Percentiles rank a stretch among this genome's conserved stretches.
Conservation (phyloP, 805 yeast genomes). For the Starmerella powellii region DNA sequence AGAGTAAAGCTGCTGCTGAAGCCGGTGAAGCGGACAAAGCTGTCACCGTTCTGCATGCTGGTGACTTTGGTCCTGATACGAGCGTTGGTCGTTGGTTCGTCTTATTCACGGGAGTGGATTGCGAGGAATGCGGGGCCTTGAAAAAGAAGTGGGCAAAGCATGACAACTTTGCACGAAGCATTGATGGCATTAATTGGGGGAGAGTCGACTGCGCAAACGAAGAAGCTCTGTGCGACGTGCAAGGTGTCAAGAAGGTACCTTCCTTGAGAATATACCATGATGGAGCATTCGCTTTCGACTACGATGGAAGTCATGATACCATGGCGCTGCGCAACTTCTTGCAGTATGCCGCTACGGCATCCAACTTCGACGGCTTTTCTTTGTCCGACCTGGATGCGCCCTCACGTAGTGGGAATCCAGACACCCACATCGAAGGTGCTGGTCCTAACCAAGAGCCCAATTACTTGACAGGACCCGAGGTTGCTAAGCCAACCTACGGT, state of each 20-base stretch:
- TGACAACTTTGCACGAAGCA: slow-evolving; percentile 10
- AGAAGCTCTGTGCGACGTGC: slow-evolving; percentile 10
- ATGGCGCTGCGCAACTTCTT: slow-evolving; percentile 9
- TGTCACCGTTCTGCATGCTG: slow-evolving; percentile 1
- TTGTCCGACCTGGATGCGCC: slow-evolving; percentile 5
- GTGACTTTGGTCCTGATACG: slow-evolving; percentile 8
- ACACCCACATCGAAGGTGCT: slow-evolving; percentile 6
- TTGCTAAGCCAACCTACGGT: slow-evolving; percentile 8
- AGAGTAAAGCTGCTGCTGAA: too few relatives aligned
- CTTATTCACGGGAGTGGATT: slow-evolving; percentile 8
- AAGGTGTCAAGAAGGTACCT: slow-evolving; percentile 12
- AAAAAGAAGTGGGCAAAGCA: slow-evolving; percentile 14
- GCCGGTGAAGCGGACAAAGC: too few relatives aligned
- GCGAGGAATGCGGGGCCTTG: slow-evolving; percentile 12
- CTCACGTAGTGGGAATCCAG: slow-evolving; percentile 4
- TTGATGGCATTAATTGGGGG: slow-evolving; percentile 11
- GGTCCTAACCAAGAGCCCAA: slow-evolving; percentile 14
- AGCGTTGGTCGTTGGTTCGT: slow-evolving; percentile 18
- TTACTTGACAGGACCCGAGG: slow-evolving; percentile 11
- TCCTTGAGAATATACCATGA: slow-evolving; percentile 16
- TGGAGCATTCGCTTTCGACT: slow-evolving; percentile 11
- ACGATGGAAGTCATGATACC: slow-evolving; percentile 10
- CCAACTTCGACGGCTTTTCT: slow-evolving; percentile 7
- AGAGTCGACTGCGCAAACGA: slow-evolving; percentile 14
- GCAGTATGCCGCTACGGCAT: slow-evolving; percentile 6